Evolutionary conservation across 2,329 filamentous ascomycete species (phyloP).

Genomic region (Sphaerulina musiva): DNA sequence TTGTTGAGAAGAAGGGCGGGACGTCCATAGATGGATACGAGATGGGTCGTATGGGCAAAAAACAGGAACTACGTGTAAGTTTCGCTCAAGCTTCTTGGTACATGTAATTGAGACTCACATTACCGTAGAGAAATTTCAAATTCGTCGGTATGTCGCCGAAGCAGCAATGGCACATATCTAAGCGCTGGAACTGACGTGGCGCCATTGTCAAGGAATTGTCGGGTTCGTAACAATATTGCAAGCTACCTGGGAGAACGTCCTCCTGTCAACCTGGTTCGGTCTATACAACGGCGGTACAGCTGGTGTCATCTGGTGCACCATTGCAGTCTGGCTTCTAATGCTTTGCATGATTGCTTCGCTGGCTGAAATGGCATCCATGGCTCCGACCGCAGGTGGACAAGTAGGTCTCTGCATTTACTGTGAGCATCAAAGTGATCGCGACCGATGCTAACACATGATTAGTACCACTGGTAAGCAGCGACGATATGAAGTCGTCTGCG

Average conservation of each 20-base stretch:
- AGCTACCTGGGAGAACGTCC: conserved; percentile 49
- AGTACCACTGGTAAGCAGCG: conserved; percentile 21
- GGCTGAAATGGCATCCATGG: conserved; percentile 32
- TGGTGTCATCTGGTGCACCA: conserved; percentile 29
- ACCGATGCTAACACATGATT: conserved; percentile 9
- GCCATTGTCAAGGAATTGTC: conserved; percentile 38
- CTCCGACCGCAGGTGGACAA: conserved; percentile 26
- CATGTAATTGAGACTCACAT: not conserved
- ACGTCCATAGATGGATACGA: conserved; percentile 37
- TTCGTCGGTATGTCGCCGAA: conserved; percentile 9
- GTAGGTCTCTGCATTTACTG: not conserved
- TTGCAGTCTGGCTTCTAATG: conserved; percentile 32
- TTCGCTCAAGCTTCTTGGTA: not conserved
- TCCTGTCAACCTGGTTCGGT: conserved; percentile 33
- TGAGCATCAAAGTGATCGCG: not conserved
- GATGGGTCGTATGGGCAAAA: conserved; percentile 47
- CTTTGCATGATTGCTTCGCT: conserved; percentile 31
- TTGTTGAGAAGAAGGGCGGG: conserved; percentile 25
- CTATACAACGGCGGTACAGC: conserved; percentile 25
- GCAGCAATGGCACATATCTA: not conserved
- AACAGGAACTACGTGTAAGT: conserved; percentile 42
- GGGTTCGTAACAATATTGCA: conserved; percentile 50
- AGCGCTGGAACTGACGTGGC: not conserved
- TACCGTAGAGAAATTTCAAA: conserved; percentile 14
- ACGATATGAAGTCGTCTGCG: not conserved